Evolutionary conservation across 306 rosid genomes (phyloP), one percentile per base, ranked within the genome.

Genomic region (Fagus crenata): DNA sequence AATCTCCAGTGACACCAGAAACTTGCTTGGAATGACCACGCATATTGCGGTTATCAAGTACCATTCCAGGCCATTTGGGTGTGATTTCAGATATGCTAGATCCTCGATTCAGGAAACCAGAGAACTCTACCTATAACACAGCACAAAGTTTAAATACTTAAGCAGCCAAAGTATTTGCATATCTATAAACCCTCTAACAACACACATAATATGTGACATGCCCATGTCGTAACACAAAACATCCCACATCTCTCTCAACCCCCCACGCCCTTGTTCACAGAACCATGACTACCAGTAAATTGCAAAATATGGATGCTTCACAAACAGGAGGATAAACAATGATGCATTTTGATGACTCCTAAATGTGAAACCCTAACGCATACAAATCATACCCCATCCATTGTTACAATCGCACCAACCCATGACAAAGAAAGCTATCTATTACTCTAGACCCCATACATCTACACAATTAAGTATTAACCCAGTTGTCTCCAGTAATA

Each of bases 41-140:
- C 69, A 56, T 67, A 80, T 81, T 80, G 74, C 79, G 81, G 65
- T 75, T 81, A 49, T 79, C 86, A 80, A 77, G 79, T 17, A 81
- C 72, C 80, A 85, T 70, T 75, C 77, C 58, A 73, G 87, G 85
- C 86, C 81, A 85, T 59, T 87, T 95, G 4, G 86, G 86, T 39
- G 76, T 56, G 74, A 80, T 79, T n/a, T 84, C 92, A 59, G 85
- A 80, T 36, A 73, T 75, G 84, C 84, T 76, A 46, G 88, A 67
- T 75, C 89, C 85, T 72, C 97, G 93, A 15, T 51, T 78, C 69
- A 81, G 78, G 84, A 86, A 86, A 33, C 85, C 68, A 75, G 76
- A 77, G 69, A 88, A 85, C 17, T 88, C 92, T 35, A 90, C 93
- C 98, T 95, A 75, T 56, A 53, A 75, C 71, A 75, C 55, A 85